Base-by-base conservation (phyloP, 2,329 filamentous ascomycete genomes). In the Metarhizium humberi region DNA sequence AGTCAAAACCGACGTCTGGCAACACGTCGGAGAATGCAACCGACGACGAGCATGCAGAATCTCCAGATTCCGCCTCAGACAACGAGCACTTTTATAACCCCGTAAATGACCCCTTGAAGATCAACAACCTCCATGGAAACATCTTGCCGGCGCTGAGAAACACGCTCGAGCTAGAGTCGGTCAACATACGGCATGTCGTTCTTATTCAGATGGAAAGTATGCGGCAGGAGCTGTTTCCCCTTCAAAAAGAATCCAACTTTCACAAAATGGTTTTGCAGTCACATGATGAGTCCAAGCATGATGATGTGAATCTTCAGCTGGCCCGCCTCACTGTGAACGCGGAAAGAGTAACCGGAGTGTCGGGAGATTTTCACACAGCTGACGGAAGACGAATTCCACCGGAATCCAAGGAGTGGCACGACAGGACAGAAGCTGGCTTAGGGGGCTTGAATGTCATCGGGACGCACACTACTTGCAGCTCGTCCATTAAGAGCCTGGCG, bases 141-240 rank as follows among this genome's bases (percentile, higher is more conserved):
- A 51, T 74, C 0, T 56, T 70, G 2, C 51, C 66, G 6, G 58
- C 56, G 1, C 58, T 71, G 3, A 60, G 59, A 1, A 59, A 57
- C 6, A 62, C 62, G 43, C 14, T 40, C 4, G 38, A 2, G 38
- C 52, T 71, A 0, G 59, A 76, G 20, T 73, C 74, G 40, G 70
- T 71, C 55, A 63, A 68, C 1, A 70, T 76, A 52, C 71, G 72
- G 53, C 73, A 76, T 55, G 64, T 76, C 3, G 60, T 76, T 6
- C 57, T 75, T 40, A 55, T 76, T 2, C 68, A 73, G 45, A 62
- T 76, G 1, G 74, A 76, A 56, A 75, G 73, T 50, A 75, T 72
- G 0, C 68, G 74, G 29, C 70, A 70, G 4, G 74, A 76, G 52
- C 67, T 76, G 2, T 76, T 75, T 30, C 74, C 74, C 0, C 60